Percentiles rank a stretch among this genome's conserved stretches.
These are phyloP conservation scores for Lentinus brumalis DNA, from an alignment of 768 basidiomycete genomes.

Conservation along the genomic window DNA sequence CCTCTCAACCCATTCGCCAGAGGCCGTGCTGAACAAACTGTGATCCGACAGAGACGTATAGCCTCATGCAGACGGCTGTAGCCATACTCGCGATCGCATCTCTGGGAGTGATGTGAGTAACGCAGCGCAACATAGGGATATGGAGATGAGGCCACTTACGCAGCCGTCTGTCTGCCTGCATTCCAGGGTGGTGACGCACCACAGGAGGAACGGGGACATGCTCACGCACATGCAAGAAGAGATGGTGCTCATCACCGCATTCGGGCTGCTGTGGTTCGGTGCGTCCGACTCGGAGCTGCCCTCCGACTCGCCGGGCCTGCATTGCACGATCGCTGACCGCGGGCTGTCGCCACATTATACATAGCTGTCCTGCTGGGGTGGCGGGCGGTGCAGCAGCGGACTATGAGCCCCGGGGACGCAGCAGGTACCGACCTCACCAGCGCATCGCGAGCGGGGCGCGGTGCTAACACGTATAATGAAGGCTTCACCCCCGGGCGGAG, in stretches of 20 bases:
- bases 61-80: conserved; percentile 64
- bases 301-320: neutral
- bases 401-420: conserved; percentile 1
- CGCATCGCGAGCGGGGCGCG: conserved; percentile 18
- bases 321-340: neutral
- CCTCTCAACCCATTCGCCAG: too few species aligned
- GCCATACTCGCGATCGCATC: conserved; percentile 68
- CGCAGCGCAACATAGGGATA: neutral
- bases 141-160: neutral
- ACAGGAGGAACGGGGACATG: conserved; percentile 58
- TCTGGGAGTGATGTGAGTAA: conserved; percentile 63
- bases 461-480: conserved; percentile 19
- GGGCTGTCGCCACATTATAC: neutral
- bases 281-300: conserved; percentile 26
- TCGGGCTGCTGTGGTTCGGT: conserved; percentile 82
- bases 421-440: conserved; percentile 22
- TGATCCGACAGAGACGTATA: conserved; percentile 29
- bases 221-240: conserved; percentile 76
- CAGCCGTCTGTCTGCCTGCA: neutral
- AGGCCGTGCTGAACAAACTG: neutral
- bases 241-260: conserved; percentile 66
- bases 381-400: conserved; percentile 39
- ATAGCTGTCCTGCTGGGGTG: conserved; percentile 48
- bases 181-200: conserved; percentile 66
- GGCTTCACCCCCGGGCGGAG: conserved; percentile 29